Base-by-base conservation (phyloP, 1,284 basidiomycete genomes). In the Ustilago vetiveriae region DNA sequence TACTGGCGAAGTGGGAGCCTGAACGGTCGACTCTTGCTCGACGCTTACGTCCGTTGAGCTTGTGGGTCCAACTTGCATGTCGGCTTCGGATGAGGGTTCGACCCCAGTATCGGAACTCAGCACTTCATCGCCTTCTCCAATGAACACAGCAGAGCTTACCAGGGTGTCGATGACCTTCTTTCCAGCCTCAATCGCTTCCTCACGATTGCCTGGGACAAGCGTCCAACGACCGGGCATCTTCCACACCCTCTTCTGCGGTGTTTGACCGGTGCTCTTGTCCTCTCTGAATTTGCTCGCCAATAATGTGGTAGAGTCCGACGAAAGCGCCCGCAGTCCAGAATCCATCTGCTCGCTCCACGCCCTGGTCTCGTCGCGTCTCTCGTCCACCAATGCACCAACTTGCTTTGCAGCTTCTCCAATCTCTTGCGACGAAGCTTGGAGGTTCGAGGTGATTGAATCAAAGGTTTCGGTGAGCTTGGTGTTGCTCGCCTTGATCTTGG, bases 211-310 rank as follows among this genome's bases (percentile, higher is more conserved):
- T 1, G 76, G 72, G 16, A 78, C 75, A 4, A 75, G 48, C 17
- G 49, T 44, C 72, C 73, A 75, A 16, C 49, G 27, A 1, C 43
- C 49, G 3, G 68, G 58, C 49, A 70, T 36, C 41, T 60, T 51
- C 59, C 60, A 71, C 17, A 29, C 48, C 13, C 57, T 64, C 40
- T 75, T 75, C 46, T 70, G 66, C 27, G 75, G 75, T 21, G 76
- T 79, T n/a, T 58, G 49, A 13, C 73, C 75, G 10, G 76, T 75
- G 19, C 71, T 49, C 27, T 35, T 56, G 30, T 74, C 56, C 37
- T 57, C 35, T 22, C 48, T 55, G 14, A 57, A 54, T n/a, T 38
- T 51, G 21, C 47, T 36, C n/a, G n/a, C 46, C 32, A 63, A 24
- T 48, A 68, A 52, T 9, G 42, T 17, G 4, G 41, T 54, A 24